Conservation (phyloP, 192 early-diverging fungal species). For the Rhizophagus sp. region DNA sequence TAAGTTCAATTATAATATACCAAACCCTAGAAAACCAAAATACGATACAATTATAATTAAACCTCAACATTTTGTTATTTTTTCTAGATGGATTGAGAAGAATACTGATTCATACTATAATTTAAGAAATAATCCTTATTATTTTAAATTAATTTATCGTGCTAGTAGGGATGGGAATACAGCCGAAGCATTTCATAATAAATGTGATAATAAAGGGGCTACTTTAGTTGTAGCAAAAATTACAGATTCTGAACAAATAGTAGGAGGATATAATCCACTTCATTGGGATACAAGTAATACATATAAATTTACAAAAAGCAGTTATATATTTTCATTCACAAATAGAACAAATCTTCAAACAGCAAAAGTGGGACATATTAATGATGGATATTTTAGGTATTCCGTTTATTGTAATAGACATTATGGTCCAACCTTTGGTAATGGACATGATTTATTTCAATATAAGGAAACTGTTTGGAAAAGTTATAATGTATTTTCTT, state of each 20-base stretch:
- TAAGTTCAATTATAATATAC: too few relatives aligned
- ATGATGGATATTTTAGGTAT: not conserved
- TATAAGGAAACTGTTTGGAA: not conserved
- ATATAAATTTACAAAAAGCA: not conserved
- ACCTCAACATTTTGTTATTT: too few relatives aligned
- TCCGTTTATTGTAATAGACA: not conserved
- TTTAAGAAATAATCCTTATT: not conserved
- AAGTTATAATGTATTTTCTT: too few relatives aligned
- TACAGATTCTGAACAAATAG: not conserved
- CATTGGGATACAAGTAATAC: not conserved
- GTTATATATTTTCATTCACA: not conserved
- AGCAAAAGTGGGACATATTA: not conserved
- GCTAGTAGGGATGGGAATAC: constrained; percentile 1
- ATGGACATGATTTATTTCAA: too few relatives aligned
- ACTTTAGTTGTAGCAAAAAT: constrained; percentile 16
- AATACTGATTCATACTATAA: not conserved
- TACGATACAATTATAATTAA: too few relatives aligned
- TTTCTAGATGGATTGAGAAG: not conserved
- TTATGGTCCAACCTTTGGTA: not conserved
- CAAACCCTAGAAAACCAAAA: too few relatives aligned
- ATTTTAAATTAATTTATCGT: constrained; percentile 1
- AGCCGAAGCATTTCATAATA: not conserved
- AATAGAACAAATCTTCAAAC: not conserved
- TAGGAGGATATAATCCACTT: constrained; percentile 13
- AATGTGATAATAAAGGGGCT: not conserved